phyloP scores from a whole-genome alignment of 805 yeast species.

The Candida piceae region DNA sequence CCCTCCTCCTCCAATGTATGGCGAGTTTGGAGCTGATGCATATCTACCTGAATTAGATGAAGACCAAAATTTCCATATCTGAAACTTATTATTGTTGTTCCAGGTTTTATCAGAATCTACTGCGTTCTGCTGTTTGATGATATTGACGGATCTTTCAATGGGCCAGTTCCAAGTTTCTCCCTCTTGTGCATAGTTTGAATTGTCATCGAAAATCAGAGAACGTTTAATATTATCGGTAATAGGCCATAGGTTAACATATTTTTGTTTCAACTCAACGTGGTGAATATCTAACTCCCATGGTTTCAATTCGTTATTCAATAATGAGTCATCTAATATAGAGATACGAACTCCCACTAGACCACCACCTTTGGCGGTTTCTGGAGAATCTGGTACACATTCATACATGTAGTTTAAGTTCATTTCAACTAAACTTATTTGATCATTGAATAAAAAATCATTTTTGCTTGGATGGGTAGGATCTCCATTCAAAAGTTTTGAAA shows the following conservation, averaged over 20 bases:
- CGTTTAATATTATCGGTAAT: conserved; percentile 20
- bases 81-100: neutral
- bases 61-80: conserved; percentile 3
- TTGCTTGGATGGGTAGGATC: neutral
- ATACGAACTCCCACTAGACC: conserved; percentile 17
- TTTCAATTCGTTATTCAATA: conserved; percentile 15
- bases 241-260: conserved; percentile 22
- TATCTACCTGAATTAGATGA: too few relatives aligned
- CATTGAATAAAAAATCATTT: conserved; percentile 11
- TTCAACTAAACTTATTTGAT: conserved; percentile 8
- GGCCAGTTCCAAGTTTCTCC: conserved; percentile 19
- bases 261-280: conserved; percentile 14
- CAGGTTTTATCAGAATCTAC: neutral
- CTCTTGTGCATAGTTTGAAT: conserved; percentile 11
- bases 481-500: conserved; percentile 8
- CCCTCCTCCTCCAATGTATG: conserved; percentile 15
- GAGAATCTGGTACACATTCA: conserved; percentile 6
- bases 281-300: conserved; percentile 20
- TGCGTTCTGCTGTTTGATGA: neutral
- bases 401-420: conserved; percentile 14
- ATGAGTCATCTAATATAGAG: conserved; percentile 19
- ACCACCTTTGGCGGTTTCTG: conserved; percentile 1
- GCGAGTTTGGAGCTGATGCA: too few relatives aligned
- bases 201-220: conserved; percentile 7
- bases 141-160: conserved; percentile 6